These are phyloP conservation scores for Acanthochlamys bracteata DNA, from an alignment of 106 monocot genomes.

Conservation along the genomic window DNA sequence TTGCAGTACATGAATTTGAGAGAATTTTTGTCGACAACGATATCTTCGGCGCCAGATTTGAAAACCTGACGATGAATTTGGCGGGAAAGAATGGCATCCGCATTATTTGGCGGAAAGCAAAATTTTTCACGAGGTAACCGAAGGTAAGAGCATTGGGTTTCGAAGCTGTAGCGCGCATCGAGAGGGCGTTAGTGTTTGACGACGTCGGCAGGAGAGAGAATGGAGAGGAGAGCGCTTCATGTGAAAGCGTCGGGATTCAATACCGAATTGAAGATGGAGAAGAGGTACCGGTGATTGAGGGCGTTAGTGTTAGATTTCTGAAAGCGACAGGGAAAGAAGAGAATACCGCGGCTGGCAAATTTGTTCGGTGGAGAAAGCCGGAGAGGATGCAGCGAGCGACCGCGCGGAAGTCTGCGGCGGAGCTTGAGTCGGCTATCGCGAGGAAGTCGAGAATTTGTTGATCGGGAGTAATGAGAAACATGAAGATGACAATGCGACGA, in stretches of 20 bases:
- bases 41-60: constrained; percentile 34
- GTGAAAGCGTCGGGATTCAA: constrained; percentile 44
- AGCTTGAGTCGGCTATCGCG: background rate
- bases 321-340: constrained; percentile 18
- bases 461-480: too few relatives aligned
- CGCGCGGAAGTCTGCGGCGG: constrained; percentile 16
- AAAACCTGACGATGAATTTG: constrained; percentile 47
- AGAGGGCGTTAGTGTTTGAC: constrained; percentile 37
- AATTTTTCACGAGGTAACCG: constrained; percentile 38
- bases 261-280: constrained; percentile 28
- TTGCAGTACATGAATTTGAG: constrained; percentile 43
- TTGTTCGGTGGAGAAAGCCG: constrained; percentile 41
- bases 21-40: constrained; percentile 50
- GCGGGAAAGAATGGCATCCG: background rate
- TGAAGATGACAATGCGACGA: too few relatives aligned
- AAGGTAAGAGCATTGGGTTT: constrained; percentile 43
- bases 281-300: background rate
- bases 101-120: background rate
- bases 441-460: too few relatives aligned
- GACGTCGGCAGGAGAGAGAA: constrained; percentile 9
- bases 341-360: constrained; percentile 33
- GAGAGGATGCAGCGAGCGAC: constrained; percentile 37
- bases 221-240: constrained; percentile 49
- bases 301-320: constrained; percentile 8
- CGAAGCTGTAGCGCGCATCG: constrained; percentile 26